Base-by-base conservation (phyloP, 2,329 filamentous ascomycete genomes). In the Aspergillus novoparasiticus region DNA sequence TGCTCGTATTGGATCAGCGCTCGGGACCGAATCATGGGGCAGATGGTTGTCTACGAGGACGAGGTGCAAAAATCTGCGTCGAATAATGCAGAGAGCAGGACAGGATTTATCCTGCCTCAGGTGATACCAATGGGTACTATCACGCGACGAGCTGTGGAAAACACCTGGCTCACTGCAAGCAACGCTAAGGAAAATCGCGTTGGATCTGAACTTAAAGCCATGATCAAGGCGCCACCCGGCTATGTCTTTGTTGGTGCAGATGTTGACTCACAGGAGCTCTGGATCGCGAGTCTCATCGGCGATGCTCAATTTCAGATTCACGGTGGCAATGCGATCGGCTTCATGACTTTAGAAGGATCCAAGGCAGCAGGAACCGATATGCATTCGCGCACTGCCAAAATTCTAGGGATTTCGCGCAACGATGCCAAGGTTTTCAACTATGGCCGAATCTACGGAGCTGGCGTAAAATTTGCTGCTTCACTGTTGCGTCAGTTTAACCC, bases 1-100 rank as follows among this genome's bases (percentile, higher is more conserved):
- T 99, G 96, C 75, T 98, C 94, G 0, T 99, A 99, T 78, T 99
- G 96, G 95, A 98, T 99, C 71, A 97, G 93, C 72, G 94, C 95
- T 19, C 87, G 95, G 65, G 93, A 97, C 73, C 85, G 95, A 57
- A 99, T 99, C 78, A 94, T 83, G 84, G 91, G 90, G n/a, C 95
- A 99, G 73, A 92, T 98, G 85, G 94, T 96, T 2, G 91, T 99
- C 1, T 97, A 96, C 74, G 85, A 93, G 63, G 83, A 89, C 39
- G 89, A 96, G 66, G 66, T 80, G 55, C 65, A 69, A 57, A 65
- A 72, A 8, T 51, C 61, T 69, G 10, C 58, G 61, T 3, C 63
- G 66, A 58, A 64, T 66, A 19, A 69, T 8, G 46, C 50, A 28
- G 64, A 68, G 11, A 70, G 69, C 12, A 77, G 82, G 30, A 72